A percentile compares a stretch with the other conserved stretches of the same genome.
These are phyloP conservation scores for Pseudonitzschia delicatissima DNA, from an alignment of 108 stramenopile genomes.

Conservation along the genomic window DNA sequence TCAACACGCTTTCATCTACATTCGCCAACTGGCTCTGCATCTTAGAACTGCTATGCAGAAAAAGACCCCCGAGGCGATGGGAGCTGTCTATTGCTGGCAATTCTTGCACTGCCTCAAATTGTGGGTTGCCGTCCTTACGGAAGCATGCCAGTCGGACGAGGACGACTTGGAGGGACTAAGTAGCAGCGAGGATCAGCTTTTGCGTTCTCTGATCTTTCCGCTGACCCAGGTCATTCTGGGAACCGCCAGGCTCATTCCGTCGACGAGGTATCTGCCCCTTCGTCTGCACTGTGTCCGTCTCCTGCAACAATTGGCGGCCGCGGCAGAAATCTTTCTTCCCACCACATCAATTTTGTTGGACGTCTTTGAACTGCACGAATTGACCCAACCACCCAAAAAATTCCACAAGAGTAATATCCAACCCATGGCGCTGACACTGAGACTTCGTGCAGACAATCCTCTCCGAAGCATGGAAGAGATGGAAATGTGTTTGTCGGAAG, in stretches of 20 bases:
- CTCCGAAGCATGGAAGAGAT: slow-evolving; percentile 76
- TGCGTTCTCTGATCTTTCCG: slow-evolving; percentile 84
- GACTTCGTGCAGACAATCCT: slow-evolving; percentile 54
- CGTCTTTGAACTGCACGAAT: slow-evolving; percentile 80
- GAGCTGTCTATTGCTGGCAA: slow-evolving; percentile 93
- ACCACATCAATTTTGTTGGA: slow-evolving; percentile 82
- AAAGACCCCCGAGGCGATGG: slow-evolving; percentile 79
- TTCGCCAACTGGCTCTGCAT: slow-evolving; percentile 95
- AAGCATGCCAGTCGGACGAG: slow-evolving; percentile 46
- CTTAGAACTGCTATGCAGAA: slow-evolving; percentile 90
- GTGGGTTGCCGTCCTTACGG: slow-evolving; percentile 91
- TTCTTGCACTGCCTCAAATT: slow-evolving; percentile 91
- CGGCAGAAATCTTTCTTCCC: slow-evolving; percentile 86
- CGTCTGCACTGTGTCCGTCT: slow-evolving; percentile 90
- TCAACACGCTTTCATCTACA: slow-evolving; percentile 98
- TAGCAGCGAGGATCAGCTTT: slow-evolving; percentile 55
- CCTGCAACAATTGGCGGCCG: slow-evolving; percentile 90
- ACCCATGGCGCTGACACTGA: slow-evolving; percentile 29
- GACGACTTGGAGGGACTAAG: slow-evolving; percentile 22
- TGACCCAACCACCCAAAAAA: slow-evolving; percentile 73
- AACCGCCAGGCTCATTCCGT: slow-evolving; percentile 65
- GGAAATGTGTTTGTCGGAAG: slow-evolving; percentile 72
- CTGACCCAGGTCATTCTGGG: slow-evolving; percentile 89
- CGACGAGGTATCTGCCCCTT: slow-evolving; percentile 81
- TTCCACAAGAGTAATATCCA: slow-evolving; percentile 33